Evolutionary conservation across 139 green algal species (phyloP), one percentile per base, ranked within the genome.

Genomic region (Chlamydomonas incerta): DNA sequence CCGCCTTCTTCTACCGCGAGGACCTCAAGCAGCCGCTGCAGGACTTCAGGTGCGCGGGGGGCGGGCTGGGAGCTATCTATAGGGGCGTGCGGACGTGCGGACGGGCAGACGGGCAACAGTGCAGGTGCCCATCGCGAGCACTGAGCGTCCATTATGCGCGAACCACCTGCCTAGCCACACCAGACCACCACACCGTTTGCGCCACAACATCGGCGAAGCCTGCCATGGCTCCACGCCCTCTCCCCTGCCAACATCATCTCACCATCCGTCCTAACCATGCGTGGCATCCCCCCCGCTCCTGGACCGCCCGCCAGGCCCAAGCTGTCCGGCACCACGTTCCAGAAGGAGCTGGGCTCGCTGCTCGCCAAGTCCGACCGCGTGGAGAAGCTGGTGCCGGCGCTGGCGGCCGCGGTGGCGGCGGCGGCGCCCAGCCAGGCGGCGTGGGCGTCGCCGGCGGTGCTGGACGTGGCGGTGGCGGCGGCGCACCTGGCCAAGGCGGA

Each of bases 1-100:
- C 98, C 0, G 81, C 93, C 28, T 99, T 99, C 90, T 99, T 99
- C 93, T 99, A 99, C 89, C 69, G 93, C 2, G 91, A 93, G 50
- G 98, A 99, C 91, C 81, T 96, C 10, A 92, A 94, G 81, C 91
- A 91, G 47, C 90, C 87, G 15, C 93, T 99, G 65, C 93, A 89
- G 28, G 90, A 93, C 0, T 95, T 97, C 83, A 83, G 92, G 92
- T 93, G 84, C 5, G 77, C 8, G 33, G n/a, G 24, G 73, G 50
- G 14, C 11, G 21, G 28, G 72, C 20, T 14, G 23, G 28, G 20
- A 24, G n/a, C n/a, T n/a, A n/a, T n/a, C n/a, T n/a, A n/a, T 15
- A 31, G 35, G 33, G 23, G 41, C n/a, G 18, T 60, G 35, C 20
- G 6, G 41, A 60, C 8, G 13, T 21, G 34, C 26, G 31, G 17